These are phyloP conservation scores for Saccharomycopsis synnaedendra DNA, from an alignment of 805 yeast species.

Conservation along the genomic window DNA sequence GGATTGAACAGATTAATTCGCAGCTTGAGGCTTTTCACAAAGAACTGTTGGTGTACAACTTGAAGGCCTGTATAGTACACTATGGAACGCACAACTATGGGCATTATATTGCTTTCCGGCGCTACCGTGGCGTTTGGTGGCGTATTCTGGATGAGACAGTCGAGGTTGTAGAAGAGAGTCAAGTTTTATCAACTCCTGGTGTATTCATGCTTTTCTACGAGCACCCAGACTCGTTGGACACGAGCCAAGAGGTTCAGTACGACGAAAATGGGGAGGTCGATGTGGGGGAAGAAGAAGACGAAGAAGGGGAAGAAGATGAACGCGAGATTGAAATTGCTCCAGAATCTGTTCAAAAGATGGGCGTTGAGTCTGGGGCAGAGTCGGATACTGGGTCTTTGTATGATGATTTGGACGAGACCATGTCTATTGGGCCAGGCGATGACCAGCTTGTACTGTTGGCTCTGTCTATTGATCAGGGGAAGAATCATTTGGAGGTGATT, in stretches of 20 bases:
- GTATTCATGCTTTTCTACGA: slow-evolving; percentile 92
- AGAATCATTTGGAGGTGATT: too few species aligned
- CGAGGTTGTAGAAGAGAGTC: slow-evolving; percentile 65
- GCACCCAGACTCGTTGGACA: slow-evolving; percentile 28
- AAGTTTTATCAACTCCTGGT: slow-evolving; percentile 74
- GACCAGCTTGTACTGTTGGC: too few species aligned
- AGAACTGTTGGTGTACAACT: slow-evolving; percentile 39
- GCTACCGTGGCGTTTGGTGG: slow-evolving; percentile 85
- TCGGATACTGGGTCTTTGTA: background rate
- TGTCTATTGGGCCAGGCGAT: background rate
- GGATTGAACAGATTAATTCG: slow-evolving; percentile 28
- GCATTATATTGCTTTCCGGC: slow-evolving; percentile 87
- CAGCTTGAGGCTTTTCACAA: slow-evolving; percentile 6
- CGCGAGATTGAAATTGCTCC: background rate
- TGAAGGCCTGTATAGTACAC: slow-evolving; percentile 83
- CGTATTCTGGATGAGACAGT: slow-evolving; percentile 87
- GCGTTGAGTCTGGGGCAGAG: background rate
- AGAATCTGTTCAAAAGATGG: background rate
- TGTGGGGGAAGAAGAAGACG: slow-evolving; percentile 7
- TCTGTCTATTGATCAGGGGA: too few species aligned
- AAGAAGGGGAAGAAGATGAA: slow-evolving; percentile 12
- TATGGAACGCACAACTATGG: slow-evolving; percentile 96
- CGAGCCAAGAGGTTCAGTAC: slow-evolving; percentile 20
- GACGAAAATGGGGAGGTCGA: slow-evolving; percentile 14
- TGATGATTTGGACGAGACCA: background rate